A percentile compares a stretch with the other conserved stretches of the same genome.
Evolutionary conservation across 1,139 yeast genomes (phyloP).

Genomic region (Candida frijolesensis): DNA sequence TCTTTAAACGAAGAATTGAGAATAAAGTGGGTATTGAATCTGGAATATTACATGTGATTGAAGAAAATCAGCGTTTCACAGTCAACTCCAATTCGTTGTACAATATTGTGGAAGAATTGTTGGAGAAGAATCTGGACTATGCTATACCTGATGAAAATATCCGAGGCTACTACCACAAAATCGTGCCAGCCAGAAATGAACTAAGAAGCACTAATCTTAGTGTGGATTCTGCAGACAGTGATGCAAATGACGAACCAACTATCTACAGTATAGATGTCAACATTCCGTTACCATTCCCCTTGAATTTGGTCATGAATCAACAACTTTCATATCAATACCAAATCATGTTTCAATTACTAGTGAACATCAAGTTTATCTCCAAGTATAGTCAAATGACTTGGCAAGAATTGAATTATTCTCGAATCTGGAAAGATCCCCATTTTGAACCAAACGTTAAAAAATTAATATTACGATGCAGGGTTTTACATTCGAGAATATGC

Average conservation of each 20-base stretch:
- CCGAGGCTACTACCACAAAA: conserved; percentile 6
- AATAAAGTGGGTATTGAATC: conserved; percentile 18
- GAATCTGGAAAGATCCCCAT: conserved; percentile 62
- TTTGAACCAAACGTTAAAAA: conserved; percentile 44
- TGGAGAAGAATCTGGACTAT: conserved; percentile 60
- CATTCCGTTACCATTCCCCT: conserved; percentile 79
- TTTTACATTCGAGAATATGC: conserved; percentile 63
- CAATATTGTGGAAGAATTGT: conserved; percentile 63
- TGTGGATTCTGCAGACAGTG: neutral
- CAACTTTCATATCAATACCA: conserved; percentile 80
- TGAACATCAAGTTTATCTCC: conserved; percentile 64
- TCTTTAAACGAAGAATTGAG: conserved; percentile 8
- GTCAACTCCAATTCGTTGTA: conserved; percentile 46
- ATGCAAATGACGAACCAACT: conserved; percentile 17
- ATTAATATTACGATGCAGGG: conserved; percentile 62
- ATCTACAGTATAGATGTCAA: conserved; percentile 59
- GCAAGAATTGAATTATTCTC: conserved; percentile 69
- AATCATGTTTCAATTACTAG: conserved; percentile 70
- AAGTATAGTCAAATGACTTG: conserved; percentile 66
- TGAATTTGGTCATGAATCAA: conserved; percentile 71
- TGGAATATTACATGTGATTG: conserved; percentile 18
- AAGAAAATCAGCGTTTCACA: conserved; percentile 30
- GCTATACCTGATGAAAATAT: conserved; percentile 38
- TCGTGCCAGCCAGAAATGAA: neutral
- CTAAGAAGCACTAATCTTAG: conserved; percentile 2